phyloP scores from a whole-genome alignment of 106 monocot species.

The Dioscorea dumetorum region DNA sequence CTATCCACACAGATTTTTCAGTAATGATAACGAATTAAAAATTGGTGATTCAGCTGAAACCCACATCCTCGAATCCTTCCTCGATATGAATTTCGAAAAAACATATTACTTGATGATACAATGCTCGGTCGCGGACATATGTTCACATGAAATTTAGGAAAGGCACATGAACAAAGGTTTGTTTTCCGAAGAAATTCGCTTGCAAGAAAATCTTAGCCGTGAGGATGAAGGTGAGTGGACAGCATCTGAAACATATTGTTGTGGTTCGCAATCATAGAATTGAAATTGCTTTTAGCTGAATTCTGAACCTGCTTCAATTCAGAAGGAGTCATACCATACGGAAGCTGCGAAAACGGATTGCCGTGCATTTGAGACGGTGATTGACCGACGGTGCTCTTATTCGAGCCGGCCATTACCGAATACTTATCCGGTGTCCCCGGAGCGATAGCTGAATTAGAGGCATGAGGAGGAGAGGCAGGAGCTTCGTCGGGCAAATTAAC shows the following conservation, averaged over 20 bases:
- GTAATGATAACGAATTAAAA: not conserved
- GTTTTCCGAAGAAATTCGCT: not conserved
- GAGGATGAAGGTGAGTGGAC: not conserved
- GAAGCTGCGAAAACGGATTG: not conserved
- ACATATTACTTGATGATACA: not conserved
- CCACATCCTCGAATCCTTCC: not conserved
- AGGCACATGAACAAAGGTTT: too few species aligned
- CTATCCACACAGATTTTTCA: not conserved
- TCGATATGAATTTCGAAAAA: not conserved
- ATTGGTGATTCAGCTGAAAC: not conserved
- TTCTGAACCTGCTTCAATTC: slow-evolving; percentile 11
- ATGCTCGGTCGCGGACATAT: not conserved
- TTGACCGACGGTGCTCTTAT: not conserved
- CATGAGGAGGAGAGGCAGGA: not conserved
- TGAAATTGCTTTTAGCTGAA: not conserved
- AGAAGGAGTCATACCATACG: not conserved
- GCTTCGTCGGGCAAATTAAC: slow-evolving; percentile 13
- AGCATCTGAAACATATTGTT: slow-evolving; percentile 10
- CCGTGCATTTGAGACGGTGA: not conserved
- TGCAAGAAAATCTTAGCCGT: not conserved
- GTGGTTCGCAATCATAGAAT: slow-evolving; percentile 6
- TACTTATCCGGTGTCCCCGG: not conserved
- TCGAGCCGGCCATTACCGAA: slow-evolving; percentile 1
- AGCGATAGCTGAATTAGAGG: not conserved
- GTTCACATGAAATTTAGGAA: not conserved